Conservation (phyloP, 139 green algal genomes). For the Micractinium conductrix region DNA sequence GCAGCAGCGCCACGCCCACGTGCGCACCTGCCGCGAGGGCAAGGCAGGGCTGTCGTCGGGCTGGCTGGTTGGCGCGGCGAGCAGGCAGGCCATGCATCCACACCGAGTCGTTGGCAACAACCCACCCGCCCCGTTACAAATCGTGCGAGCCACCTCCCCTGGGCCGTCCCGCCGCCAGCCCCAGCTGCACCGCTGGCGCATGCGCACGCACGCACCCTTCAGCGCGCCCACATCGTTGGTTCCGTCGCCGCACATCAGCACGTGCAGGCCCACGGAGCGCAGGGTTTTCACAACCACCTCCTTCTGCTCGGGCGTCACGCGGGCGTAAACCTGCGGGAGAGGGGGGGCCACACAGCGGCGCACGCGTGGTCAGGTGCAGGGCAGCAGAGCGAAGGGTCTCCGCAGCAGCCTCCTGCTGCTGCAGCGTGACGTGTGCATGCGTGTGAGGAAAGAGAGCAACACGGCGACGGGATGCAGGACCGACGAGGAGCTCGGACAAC, state of each 20-base stretch:
- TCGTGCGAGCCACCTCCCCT: too few relatives aligned
- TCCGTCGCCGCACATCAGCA: constrained; percentile 98
- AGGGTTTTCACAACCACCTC: constrained; percentile 93
- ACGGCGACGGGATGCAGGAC: neutral
- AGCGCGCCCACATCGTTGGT: constrained; percentile 99
- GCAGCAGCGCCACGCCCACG: constrained; percentile 88
- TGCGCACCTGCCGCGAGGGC: constrained; percentile 74
- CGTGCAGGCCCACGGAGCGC: constrained; percentile 69
- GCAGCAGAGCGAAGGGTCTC: constrained; percentile 73
- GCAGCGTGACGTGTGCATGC: constrained; percentile 86
- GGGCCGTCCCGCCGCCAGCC: too few relatives aligned
- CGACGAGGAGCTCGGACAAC: neutral
- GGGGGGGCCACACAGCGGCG: too few relatives aligned
- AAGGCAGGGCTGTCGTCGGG: too few relatives aligned
- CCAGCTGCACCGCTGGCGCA: too few relatives aligned
- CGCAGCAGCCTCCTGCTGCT: constrained; percentile 97
- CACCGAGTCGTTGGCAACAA: too few relatives aligned
- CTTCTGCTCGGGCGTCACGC: constrained; percentile 88
- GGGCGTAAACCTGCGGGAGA: too few relatives aligned
- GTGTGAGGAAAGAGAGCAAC: constrained; percentile 67
- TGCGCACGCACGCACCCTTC: constrained; percentile 62
- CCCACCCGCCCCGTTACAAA: too few relatives aligned
- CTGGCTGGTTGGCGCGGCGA: neutral
- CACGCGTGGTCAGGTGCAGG: constrained; percentile 84
- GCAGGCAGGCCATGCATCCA: neutral